Base-by-base conservation (phyloP, 1,139 yeast species). In the Schizosaccharomyces versatilis region DNA sequence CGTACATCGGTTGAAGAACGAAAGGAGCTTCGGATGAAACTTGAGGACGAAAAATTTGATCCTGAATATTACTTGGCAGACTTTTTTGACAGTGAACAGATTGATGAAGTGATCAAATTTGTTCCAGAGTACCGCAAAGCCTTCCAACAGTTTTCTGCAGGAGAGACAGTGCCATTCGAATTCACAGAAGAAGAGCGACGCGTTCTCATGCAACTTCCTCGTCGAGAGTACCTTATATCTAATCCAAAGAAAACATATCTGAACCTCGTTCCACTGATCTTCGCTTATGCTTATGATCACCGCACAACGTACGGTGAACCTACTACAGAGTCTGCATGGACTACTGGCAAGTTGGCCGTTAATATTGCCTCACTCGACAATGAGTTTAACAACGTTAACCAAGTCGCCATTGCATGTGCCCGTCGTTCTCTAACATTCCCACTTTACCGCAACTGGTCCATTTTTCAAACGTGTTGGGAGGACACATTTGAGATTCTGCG, bases 321-420 rank as follows among this genome's bases (percentile, higher is more conserved):
- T 55, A 84, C 79, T 19, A 79, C 82, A 7, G 98, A 90, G 67
- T 82, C 94, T 59, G 86, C 94, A 0, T 90, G 97, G 98, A 81
- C 93, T 0, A 74, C 90, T 12, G 97, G 97, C 1, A 85, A 81
- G 62, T 65, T 90, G 41, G 70, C 80, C 0, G 95, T 97, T 0
- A 90, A 84, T 62, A 68, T 88, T 44, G 66, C 88, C 7, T 78
- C 74, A 60, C 69, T 90, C 48, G 97, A 86, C 64, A 69, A 66
- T 75, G 39, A 66, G 71, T 52, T 72, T 71, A 38, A 67, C 68
- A 67, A 77, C 53, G 67, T 86, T 41, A 70, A 69, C 54, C 76
- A 80, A 0, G 66, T 80, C 0, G 71, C 82, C 2, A 65, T 80
- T 1, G 76, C 90, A 0, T 73, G 81, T 60, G 70, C 79, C 0